These are phyloP conservation scores for Sindora glabra DNA, from an alignment of 306 rosid genomes.

Conservation along the genomic window DNA sequence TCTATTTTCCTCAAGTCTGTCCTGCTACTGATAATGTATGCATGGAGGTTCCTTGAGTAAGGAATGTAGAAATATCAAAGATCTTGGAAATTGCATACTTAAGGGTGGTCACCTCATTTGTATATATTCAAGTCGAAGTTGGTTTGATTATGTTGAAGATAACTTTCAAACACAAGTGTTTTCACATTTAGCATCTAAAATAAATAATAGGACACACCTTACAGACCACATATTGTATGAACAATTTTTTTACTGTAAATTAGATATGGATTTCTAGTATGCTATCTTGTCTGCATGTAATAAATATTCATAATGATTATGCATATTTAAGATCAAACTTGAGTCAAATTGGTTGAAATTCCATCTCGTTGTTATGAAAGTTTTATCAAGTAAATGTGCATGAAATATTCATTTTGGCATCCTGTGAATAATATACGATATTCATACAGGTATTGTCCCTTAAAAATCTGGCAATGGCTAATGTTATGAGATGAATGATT, in stretches of 20 bases:
- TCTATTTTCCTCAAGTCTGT: no score
- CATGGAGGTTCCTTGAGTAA: background rate
- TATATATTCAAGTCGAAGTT: background rate
- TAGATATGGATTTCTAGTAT: constrained; percentile 1
- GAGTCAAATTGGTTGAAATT: no score
- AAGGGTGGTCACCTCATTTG: no score
- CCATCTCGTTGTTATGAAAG: background rate
- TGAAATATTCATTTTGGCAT: constrained; percentile 6
- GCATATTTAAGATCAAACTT: no score
- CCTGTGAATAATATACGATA: no score
- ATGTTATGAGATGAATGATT: background rate
- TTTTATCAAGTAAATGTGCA: background rate
- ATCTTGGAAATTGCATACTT: background rate
- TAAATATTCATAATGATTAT: background rate
- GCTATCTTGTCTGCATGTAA: background rate
- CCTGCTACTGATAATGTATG: no score
- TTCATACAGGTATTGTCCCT: no score
- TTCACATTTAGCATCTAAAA: background rate
- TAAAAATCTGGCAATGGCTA: background rate
- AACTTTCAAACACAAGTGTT: background rate
- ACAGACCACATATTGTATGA: background rate
- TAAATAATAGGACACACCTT: background rate
- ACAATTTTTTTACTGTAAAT: background rate
- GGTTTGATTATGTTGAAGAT: background rate
- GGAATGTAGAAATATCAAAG: background rate